These are phyloP conservation scores for Penicillium pulvis DNA, from an alignment of 495 filamentous ascomycete genomes.

Conservation along the genomic window DNA sequence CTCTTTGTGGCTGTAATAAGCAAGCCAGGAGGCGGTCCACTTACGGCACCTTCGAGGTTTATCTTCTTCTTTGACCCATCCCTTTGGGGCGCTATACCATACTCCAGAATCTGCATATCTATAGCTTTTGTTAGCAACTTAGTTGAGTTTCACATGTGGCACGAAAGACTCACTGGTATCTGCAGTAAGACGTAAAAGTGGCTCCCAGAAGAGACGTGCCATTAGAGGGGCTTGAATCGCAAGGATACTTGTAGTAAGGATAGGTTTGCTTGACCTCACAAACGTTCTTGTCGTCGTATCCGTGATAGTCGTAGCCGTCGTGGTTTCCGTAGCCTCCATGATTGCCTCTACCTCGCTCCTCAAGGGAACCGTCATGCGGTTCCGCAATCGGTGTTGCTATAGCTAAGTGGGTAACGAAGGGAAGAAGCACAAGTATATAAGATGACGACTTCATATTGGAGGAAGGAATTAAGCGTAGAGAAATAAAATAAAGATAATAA, in stretches of 20 bases:
- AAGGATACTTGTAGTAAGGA: constrained; percentile 18
- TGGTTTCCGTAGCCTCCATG: background rate
- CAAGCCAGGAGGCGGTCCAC: background rate
- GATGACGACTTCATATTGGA: constrained; percentile 9
- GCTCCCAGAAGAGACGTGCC: constrained; percentile 13
- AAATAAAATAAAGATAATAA: too few species aligned
- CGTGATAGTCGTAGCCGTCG: background rate
- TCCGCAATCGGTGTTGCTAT: constrained; percentile 8
- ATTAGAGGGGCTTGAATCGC: constrained; percentile 9
- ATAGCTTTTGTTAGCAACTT: background rate
- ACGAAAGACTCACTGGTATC: constrained; percentile 13
- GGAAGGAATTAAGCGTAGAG: too few species aligned
- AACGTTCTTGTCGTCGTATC: constrained; percentile 3
- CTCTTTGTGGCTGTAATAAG: background rate
- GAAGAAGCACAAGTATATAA: constrained; percentile 10
- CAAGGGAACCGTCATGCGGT: constrained; percentile 5
- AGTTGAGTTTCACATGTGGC: background rate
- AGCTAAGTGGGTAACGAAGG: constrained; percentile 2
- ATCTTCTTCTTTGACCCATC: constrained; percentile 15
- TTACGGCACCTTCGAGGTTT: constrained; percentile 14
- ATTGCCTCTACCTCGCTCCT: constrained; percentile 7
- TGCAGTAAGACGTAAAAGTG: constrained; percentile 12
- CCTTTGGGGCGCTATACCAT: constrained; percentile 15
- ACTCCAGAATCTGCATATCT: constrained; percentile 15
- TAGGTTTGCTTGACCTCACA: constrained; percentile 15